Evolutionary conservation across 1,139 yeast genomes (phyloP).

Genomic region (Suhomyces chickasaworum): DNA sequence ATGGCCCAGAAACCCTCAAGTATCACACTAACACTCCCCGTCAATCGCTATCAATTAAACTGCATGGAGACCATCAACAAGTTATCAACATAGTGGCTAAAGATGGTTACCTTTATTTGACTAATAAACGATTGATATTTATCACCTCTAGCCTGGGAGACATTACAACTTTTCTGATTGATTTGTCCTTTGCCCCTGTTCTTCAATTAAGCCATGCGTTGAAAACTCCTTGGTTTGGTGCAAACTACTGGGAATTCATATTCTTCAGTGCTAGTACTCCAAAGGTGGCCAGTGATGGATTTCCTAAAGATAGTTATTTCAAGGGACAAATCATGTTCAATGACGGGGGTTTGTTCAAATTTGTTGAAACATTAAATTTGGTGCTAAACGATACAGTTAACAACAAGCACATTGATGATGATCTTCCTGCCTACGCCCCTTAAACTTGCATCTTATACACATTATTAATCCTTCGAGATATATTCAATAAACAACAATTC

Average conservation of each 20-base stretch:
- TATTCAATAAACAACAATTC: no score
- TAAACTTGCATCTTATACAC: background rate
- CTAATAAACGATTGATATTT: constrained; percentile 39
- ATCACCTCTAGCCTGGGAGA: constrained; percentile 44
- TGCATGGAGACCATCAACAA: constrained; percentile 16
- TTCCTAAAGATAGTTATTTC: constrained; percentile 43
- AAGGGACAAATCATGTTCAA: constrained; percentile 42
- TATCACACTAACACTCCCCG: constrained; percentile 27
- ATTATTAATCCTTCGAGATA: no score
- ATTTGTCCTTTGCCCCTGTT: constrained; percentile 23
- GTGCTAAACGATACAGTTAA: constrained; percentile 23
- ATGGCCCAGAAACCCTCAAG: constrained; percentile 16
- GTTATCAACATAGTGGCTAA: constrained; percentile 29
- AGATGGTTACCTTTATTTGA: constrained; percentile 40
- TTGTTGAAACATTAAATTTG: constrained; percentile 31
- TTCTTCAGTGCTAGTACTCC: constrained; percentile 37
- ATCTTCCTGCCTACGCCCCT: constrained; percentile 42
- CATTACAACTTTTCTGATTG: constrained; percentile 37
- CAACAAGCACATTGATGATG: constrained; percentile 42
- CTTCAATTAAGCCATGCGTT: constrained; percentile 37
- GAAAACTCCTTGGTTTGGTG: constrained; percentile 57
- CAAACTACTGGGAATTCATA: constrained; percentile 50
- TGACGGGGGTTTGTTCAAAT: constrained; percentile 50
- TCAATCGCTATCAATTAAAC: constrained; percentile 19
- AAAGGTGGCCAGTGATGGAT: constrained; percentile 43